These are phyloP conservation scores for Fusarium sp. DNA, from an alignment of 2,329 filamentous ascomycete species.

Conservation along the genomic window DNA sequence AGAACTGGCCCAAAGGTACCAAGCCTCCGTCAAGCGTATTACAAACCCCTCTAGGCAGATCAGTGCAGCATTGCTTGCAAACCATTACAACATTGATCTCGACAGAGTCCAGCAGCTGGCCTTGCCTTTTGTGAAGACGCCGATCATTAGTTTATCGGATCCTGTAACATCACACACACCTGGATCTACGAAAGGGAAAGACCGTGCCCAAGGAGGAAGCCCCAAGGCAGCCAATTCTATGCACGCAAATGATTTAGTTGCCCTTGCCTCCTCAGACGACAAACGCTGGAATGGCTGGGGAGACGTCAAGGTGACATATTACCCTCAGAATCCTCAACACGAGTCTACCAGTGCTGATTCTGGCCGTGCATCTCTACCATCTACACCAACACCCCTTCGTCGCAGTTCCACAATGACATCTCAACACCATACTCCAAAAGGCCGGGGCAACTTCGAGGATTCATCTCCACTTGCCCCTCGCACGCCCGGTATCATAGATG, in stretches of 20 bases:
- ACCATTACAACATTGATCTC: constrained; percentile 83
- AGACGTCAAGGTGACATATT: constrained; percentile 83
- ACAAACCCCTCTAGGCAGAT: constrained; percentile 73
- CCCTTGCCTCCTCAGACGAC: constrained; percentile 72
- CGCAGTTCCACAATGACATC: constrained; percentile 69
- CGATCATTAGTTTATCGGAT: constrained; percentile 63
- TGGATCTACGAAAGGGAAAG: constrained; percentile 77
- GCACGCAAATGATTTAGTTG: constrained; percentile 86
- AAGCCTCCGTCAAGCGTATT: constrained; percentile 84
- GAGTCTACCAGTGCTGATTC: constrained; percentile 39
- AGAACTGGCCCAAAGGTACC: constrained; percentile 90
- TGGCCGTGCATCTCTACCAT: constrained; percentile 62
- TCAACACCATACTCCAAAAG: constrained; percentile 57
- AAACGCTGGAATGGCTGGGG: constrained; percentile 81
- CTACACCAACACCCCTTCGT: constrained; percentile 80
- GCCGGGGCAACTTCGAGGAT: constrained; percentile 52
- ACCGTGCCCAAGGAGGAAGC: constrained; percentile 64
- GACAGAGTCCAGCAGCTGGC: constrained; percentile 89
- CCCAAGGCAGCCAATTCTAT: constrained; percentile 66
- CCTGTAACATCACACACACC: constrained; percentile 64
- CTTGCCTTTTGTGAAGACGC: constrained; percentile 81
- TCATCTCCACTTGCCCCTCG: constrained; percentile 62
- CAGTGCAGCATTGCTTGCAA: constrained; percentile 78
- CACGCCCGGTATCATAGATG: constrained; percentile 53
- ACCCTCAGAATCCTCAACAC: constrained; percentile 59